phyloP scores from a whole-genome alignment of 2,329 filamentous ascomycete species.

The Ophiostoma sp. region DNA sequence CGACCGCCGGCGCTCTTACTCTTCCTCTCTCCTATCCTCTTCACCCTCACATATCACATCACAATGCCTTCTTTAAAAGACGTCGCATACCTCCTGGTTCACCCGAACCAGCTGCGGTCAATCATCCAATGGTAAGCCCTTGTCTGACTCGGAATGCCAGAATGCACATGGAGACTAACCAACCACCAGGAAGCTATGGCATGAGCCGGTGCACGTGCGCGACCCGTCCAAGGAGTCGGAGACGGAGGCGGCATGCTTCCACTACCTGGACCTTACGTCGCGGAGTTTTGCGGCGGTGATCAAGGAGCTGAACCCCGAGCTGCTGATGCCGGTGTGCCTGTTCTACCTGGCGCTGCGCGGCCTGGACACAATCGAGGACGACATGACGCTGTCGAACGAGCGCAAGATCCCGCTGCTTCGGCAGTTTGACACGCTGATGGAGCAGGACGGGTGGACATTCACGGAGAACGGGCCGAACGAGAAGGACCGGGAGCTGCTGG shows the following conservation, averaged over 20 bases:
- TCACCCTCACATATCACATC: constrained; percentile 20
- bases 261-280: constrained; percentile 79
- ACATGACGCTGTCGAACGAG: constrained; percentile 80
- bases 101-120: constrained; percentile 70
- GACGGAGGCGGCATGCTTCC: constrained; percentile 76
- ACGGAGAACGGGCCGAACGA: constrained; percentile 79
- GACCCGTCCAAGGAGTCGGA: constrained; percentile 68
- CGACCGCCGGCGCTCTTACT: neutral
- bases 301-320: constrained; percentile 88
- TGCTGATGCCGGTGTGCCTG: constrained; percentile 76
- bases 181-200: constrained; percentile 74
- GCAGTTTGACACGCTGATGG: constrained; percentile 72
- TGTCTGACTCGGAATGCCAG: neutral
- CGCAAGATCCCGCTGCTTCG: constrained; percentile 83
- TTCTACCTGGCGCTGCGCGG: constrained; percentile 93
- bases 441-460: constrained; percentile 86
- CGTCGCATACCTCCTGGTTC: constrained; percentile 65
- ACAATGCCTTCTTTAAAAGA: constrained; percentile 52
- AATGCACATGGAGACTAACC: neutral
- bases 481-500: constrained; percentile 87
- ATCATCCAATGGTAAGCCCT: constrained; percentile 82
- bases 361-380: constrained; percentile 97
- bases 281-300: constrained; percentile 92
- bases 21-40: neutral
- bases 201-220: constrained; percentile 84